phyloP scores from a whole-genome alignment of 495 filamentous ascomycete species.

The Hypoxylon lienhwacheense region DNA sequence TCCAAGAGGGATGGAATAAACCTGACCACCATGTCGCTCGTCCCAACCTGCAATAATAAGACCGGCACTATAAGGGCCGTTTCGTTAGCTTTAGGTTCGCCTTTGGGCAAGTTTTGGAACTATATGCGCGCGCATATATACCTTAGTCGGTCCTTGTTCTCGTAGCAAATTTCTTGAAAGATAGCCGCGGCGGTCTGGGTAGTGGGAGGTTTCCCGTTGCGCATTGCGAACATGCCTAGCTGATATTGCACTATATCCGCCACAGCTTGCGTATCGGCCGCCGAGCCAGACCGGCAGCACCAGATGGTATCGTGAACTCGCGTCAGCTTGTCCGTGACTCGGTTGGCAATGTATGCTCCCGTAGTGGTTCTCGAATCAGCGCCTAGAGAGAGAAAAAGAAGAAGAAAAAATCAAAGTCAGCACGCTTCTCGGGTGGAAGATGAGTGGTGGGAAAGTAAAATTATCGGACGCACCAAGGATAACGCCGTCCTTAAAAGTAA shows the following conservation, averaged over 20 bases:
- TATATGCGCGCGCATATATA: constrained; percentile 39
- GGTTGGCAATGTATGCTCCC: constrained; percentile 96
- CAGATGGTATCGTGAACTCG: constrained; percentile 98
- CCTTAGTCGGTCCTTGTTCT: constrained; percentile 92
- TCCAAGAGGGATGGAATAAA: constrained; percentile 95
- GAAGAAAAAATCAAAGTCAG: constrained; percentile 22
- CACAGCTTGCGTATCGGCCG: constrained; percentile 95
- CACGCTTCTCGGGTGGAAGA: background rate
- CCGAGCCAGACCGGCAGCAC: constrained; percentile 97
- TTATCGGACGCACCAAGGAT: constrained; percentile 69
- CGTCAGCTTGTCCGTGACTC: constrained; percentile 98
- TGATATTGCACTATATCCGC: constrained; percentile 98
- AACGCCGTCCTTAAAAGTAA: constrained; percentile 97
- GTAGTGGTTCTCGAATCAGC: constrained; percentile 99
- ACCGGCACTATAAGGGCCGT: constrained; percentile 65
- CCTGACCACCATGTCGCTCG: constrained; percentile 87
- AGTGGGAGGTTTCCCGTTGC: constrained; percentile 82
- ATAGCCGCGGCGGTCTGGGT: constrained; percentile 92
- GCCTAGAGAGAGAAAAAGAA: constrained; percentile 45
- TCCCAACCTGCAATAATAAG: constrained; percentile 98
- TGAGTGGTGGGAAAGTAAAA: background rate
- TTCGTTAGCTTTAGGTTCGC: constrained; percentile 30
- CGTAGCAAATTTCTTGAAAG: constrained; percentile 96
- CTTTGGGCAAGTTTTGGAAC: background rate
- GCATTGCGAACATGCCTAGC: constrained; percentile 86